phyloP scores from a whole-genome alignment of 2,329 filamentous ascomycete species.

The Diplodia seriata region DNA sequence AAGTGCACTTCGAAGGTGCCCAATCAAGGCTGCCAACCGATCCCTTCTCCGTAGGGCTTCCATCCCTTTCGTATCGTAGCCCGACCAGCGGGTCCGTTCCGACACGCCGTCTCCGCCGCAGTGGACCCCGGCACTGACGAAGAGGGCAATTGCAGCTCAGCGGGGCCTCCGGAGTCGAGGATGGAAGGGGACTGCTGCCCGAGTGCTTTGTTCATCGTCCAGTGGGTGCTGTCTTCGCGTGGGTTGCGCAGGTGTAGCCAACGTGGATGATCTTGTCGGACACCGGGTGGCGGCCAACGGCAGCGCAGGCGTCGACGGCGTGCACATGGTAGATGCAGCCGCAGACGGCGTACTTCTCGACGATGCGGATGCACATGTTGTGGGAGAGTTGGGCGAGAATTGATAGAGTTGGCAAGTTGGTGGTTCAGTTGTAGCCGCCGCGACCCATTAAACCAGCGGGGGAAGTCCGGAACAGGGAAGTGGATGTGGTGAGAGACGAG shows the following conservation, averaged over 20 bases:
- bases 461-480: constrained; percentile 1
- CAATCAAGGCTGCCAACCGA: constrained; percentile 10
- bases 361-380: constrained; percentile 46
- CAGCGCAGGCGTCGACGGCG: constrained; percentile 46
- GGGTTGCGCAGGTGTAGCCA: constrained; percentile 39
- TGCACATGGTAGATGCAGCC: constrained; percentile 48
- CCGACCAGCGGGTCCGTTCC: constrained; percentile 26
- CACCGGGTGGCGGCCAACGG: constrained; percentile 43
- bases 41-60: constrained; percentile 2
- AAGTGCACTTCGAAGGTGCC: neutral
- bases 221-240: constrained; percentile 24
- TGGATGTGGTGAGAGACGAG: neutral
- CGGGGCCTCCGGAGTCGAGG: constrained; percentile 20
- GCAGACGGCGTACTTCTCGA: constrained; percentile 48
- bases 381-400: neutral
- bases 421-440: constrained; percentile 20
- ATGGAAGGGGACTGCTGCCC: constrained; percentile 8
- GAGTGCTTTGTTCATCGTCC: constrained; percentile 9
- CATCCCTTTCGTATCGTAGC: constrained; percentile 17
- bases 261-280: constrained; percentile 44
- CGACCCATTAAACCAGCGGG: constrained; percentile 16
- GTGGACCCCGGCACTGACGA: constrained; percentile 14
- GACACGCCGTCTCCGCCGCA: constrained; percentile 14
- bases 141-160: constrained; percentile 7
- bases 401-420: neutral